phyloP scores from a whole-genome alignment of 192 early-diverging fungal species.

The Linnemannia elongata region DNA sequence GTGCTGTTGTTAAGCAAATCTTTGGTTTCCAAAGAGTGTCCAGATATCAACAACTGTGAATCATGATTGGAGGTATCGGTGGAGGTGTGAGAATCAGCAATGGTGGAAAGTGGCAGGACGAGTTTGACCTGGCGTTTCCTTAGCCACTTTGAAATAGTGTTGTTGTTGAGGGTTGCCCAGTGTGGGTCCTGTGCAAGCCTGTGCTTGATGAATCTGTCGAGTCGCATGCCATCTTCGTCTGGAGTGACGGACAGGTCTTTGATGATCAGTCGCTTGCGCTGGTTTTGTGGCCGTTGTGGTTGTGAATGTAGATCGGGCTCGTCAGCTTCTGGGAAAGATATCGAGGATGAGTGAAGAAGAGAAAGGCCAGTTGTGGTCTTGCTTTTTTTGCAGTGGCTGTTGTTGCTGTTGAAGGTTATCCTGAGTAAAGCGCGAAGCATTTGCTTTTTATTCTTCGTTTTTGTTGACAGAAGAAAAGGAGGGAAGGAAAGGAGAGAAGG shows the following conservation, averaged over 20 bases:
- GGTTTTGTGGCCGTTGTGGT: neutral
- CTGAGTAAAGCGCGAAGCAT: neutral
- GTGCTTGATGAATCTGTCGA: constrained; percentile 35
- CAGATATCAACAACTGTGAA: neutral
- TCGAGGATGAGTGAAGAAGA: neutral
- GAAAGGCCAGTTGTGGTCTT: neutral
- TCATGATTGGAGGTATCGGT: neutral
- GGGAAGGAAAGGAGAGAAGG: no score
- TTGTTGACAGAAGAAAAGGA: neutral
- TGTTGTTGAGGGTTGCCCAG: constrained; percentile 7
- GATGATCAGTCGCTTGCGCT: neutral
- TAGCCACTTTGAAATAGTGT: constrained; percentile 26
- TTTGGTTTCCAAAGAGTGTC: neutral
- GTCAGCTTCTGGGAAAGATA: neutral
- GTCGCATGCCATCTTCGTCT: constrained; percentile 43
- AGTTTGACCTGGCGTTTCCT: constrained; percentile 27
- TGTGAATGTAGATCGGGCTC: neutral
- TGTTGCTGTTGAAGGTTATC: neutral
- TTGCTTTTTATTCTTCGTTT: neutral
- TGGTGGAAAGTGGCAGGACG: neutral
- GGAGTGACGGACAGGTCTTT: constrained; percentile 21
- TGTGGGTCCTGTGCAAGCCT: constrained; percentile 10
- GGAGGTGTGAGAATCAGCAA: neutral
- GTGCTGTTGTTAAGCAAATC: neutral
- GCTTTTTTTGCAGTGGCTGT: neutral